A percentile compares a stretch with the other conserved stretches of the same genome.
These are phyloP conservation scores for Debaryomyces sp. DNA, from an alignment of 1,139 yeast genomes.

Conservation along the genomic window DNA sequence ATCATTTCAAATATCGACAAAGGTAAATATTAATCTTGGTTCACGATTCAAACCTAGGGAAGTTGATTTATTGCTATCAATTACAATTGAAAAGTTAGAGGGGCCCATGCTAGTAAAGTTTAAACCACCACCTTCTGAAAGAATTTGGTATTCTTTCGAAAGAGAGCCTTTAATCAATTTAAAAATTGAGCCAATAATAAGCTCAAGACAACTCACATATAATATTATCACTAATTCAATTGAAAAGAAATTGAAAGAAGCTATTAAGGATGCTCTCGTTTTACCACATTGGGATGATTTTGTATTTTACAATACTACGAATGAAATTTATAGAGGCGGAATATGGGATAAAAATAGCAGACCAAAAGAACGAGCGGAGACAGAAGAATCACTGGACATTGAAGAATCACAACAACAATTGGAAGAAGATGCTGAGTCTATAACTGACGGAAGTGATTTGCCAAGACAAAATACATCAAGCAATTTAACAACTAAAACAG, in stretches of 20 bases:
- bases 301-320: conserved; percentile 63
- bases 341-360: conserved; percentile 68
- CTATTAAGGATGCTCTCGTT: conserved; percentile 77
- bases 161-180: conserved; percentile 75
- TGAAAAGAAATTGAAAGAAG: conserved; percentile 77
- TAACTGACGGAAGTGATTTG: conserved; percentile 3
- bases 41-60: conserved; percentile 76
- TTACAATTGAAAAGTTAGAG: conserved; percentile 65
- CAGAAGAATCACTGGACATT: background rate
- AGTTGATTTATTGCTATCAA: conserved; percentile 73
- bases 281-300: conserved; percentile 89
- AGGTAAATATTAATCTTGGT: conserved; percentile 72
- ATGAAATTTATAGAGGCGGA: conserved; percentile 85
- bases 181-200: conserved; percentile 84
- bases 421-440: conserved; percentile 6
- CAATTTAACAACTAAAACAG: background rate
- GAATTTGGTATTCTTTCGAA: conserved; percentile 90
- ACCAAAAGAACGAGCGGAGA: conserved; percentile 11
- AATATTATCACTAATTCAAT: conserved; percentile 78
- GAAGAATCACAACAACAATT: background rate
- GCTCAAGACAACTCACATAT: conserved; percentile 79
- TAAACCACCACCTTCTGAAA: conserved; percentile 88
- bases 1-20: conserved; percentile 77
- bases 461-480: background rate
- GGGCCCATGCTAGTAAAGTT: conserved; percentile 73